Percentiles rank a stretch among this genome's conserved stretches.
phyloP scores from a whole-genome alignment of 2,329 filamentous ascomycete species.

The Ophiostoma pallidulum region DNA sequence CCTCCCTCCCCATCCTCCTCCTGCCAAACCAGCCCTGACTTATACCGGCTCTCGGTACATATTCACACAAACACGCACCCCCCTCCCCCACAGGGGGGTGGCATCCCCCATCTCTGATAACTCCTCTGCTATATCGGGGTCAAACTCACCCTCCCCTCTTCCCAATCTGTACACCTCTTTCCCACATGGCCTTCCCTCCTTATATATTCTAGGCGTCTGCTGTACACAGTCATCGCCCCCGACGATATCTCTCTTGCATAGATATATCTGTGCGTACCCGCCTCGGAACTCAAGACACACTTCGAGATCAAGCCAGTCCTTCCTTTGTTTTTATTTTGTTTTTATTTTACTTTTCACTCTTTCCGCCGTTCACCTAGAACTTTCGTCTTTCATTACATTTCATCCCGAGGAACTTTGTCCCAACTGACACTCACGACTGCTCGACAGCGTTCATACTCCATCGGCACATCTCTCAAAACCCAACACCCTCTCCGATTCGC shows the following conservation, averaged over 20 bases:
- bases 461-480: background rate
- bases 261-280: slow-evolving; percentile 5
- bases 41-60: slow-evolving; percentile 10
- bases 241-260: slow-evolving; percentile 2
- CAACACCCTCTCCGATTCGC: background rate
- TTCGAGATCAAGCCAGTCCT: background rate
- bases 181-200: background rate
- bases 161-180: background rate
- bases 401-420: too few species aligned
- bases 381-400: slow-evolving; percentile 7
- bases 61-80: slow-evolving; percentile 5
- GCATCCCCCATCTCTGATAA: background rate
- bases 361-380: background rate
- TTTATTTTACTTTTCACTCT: too few species aligned
- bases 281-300: background rate
- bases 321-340: background rate
- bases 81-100: background rate
- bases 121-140: background rate
- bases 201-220: slow-evolving; percentile 2
- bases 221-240: background rate
- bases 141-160: background rate
- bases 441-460: background rate
- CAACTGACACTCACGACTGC: background rate
- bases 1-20: background rate
- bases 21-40: background rate